Base-by-base conservation (phyloP, 2,329 filamentous ascomycete genomes). In the Aspergillus hiratsukae region DNA sequence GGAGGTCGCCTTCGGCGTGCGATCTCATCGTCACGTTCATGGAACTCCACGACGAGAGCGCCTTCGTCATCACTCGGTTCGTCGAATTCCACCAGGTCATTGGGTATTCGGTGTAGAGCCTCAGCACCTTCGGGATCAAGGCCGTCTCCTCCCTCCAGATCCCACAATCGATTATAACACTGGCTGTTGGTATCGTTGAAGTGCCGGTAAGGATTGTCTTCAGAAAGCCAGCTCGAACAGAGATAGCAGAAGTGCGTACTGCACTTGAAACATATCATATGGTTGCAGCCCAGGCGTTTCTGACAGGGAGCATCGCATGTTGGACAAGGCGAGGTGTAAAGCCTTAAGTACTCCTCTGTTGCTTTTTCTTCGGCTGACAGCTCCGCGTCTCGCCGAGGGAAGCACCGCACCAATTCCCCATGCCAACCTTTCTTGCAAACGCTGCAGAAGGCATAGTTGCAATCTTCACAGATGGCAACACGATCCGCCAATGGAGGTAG, bases 181-280 rank as follows among this genome's bases (percentile, higher is more conserved):
- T 78, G 78, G 1, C 85, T 89, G 17, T 82, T 79, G 52, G 77
- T 75, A 28, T 84, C 81, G 69, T 96, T 96, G 77, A 92, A 99
- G 72, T 99, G 94, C 54, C 81, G 77, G 69, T 97, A 97, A 1
- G 92, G 92, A 64, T 96, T 94, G 19, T 77, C 80, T 0, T 89
- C 84, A 55, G 87, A 83, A 45, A 99, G 81, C 89, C 90, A 97
- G n/a, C 86, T 82, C 0, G 88, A 88, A 69, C 94, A 97, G 1
- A 97, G 82, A 65, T 97, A 97, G 77, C 94, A 99, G 71, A 97
- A 97, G 72, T 97, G 93, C 2, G 90, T 89, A 52, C 87, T 81
- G 78, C 94, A 99, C 61, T 90, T 87, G 72, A 88, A 90, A 75
- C 93, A 97, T 51, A 87, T 89, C 91, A 97, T 97, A 74, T 97